Evolutionary conservation across 768 basidiomycete genomes (phyloP).

Genomic region (Wakefieldia striispora): DNA sequence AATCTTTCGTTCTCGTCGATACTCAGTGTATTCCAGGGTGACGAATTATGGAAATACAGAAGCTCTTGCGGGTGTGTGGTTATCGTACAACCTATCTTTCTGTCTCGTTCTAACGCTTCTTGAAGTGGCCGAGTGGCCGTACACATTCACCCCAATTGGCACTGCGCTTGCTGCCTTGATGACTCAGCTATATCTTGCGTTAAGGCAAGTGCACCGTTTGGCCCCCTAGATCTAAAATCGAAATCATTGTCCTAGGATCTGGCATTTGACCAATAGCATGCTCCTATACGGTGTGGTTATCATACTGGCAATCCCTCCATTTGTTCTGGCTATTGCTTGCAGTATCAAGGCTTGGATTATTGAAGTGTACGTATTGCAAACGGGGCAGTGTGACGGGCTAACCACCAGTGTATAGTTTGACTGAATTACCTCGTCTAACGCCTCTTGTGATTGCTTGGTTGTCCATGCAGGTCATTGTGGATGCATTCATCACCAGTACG

Average conservation of each 20-base stretch:
- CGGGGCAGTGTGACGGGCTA: background rate
- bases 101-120: background rate
- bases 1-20: background rate
- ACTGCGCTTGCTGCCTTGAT: too few relatives aligned
- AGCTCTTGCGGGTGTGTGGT: conserved; percentile 7
- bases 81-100: background rate
- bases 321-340: conserved; percentile 43
- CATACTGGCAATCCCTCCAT: conserved; percentile 37
- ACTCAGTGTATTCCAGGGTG: conserved; percentile 2
- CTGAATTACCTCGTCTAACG: conserved; percentile 40
- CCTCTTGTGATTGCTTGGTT: conserved; percentile 49
- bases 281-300: conserved; percentile 33
- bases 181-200: too few relatives aligned
- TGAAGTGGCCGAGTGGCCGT: too few relatives aligned
- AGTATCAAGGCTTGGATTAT: conserved; percentile 46
- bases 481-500: conserved; percentile 45
- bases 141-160: too few relatives aligned
- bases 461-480: conserved; percentile 42
- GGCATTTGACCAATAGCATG: conserved; percentile 2
- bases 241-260: too few relatives aligned
- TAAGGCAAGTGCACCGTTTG: too few relatives aligned
- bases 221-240: too few relatives aligned
- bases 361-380: conserved; percentile 32
- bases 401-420: conserved; percentile 31
- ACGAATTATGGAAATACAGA: conserved; percentile 9